These are phyloP conservation scores for Jaminaea rosea DNA, from an alignment of 1,284 basidiomycete species.

Conservation along the genomic window DNA sequence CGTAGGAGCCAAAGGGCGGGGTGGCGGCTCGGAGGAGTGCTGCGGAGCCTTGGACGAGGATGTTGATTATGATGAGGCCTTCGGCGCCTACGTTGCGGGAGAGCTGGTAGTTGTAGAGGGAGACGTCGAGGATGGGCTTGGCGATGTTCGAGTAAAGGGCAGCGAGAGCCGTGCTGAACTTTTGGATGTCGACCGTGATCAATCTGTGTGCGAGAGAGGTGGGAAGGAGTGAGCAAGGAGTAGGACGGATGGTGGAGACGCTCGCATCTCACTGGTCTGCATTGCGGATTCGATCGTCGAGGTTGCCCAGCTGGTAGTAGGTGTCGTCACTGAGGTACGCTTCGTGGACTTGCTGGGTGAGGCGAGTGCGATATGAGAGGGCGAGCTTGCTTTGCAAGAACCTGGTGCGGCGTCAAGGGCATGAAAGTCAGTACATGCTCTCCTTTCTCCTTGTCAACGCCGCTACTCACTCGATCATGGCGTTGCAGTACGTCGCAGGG, in stretches of 20 bases:
- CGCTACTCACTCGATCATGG: constrained; percentile 74
- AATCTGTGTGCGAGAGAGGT: no score
- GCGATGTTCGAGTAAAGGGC: constrained; percentile 63
- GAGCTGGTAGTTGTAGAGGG: constrained; percentile 91
- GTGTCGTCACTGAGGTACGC: constrained; percentile 70
- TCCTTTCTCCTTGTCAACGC: no score
- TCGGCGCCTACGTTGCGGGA: constrained; percentile 90
- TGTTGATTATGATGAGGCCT: constrained; percentile 72
- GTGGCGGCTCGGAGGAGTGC: constrained; percentile 51
- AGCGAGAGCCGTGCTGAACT: constrained; percentile 80
- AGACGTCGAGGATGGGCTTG: constrained; percentile 81
- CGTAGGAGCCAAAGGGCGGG: constrained; percentile 87
- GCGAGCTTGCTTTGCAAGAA: constrained; percentile 90
- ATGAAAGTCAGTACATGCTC: no score
- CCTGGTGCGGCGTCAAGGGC: no score
- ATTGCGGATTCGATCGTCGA: constrained; percentile 79
- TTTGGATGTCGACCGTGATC: constrained; percentile 91
- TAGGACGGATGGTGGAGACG: no score
- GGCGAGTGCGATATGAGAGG: constrained; percentile 77
- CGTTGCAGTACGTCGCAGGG: constrained; percentile 76
- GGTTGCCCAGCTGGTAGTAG: constrained; percentile 81
- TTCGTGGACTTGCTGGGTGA: constrained; percentile 73
- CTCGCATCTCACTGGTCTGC: no score
- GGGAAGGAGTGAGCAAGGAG: no score
- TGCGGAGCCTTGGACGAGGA: constrained; percentile 62